Base-by-base conservation (phyloP, 2,329 filamentous ascomycete species). In the Aureobasidium sp. region DNA sequence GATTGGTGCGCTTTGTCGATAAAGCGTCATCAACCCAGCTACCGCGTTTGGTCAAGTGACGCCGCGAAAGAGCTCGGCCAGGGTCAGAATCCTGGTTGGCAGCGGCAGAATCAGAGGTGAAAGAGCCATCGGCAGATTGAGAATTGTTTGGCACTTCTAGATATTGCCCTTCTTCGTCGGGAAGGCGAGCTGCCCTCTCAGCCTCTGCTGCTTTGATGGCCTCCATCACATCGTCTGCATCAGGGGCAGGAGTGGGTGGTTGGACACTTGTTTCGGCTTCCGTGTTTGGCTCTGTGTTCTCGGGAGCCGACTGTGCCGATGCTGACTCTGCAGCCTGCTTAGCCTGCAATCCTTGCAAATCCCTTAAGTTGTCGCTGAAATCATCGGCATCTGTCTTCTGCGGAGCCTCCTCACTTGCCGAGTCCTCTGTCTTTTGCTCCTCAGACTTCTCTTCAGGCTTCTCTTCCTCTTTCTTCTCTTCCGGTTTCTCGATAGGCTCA, bases 1-100 rank as follows among this genome's bases (percentile, higher is more conserved):
- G 57, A 13, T 43, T 44, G 3, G 43, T 50, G 26, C 26, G 56
- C 20, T 59, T 48, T n/a, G 4, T 24, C 27, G 17, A 12, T 8
- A 51, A 1, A 0, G 57, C 46, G 1, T 5, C 12, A 26, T 61
- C 43, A 12, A 43, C 52, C 34, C 37, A 61, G 36, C 34, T 26
- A 20, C 52, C 47, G n/a, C 57, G 57, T 10, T 47, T 46, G 24
- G 37, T 52, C 24, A 61, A 29, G 37, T 61, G 57, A 15, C 57
- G 57, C 9, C 57, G 57, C 1, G 57, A 61, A 3, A 61, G 46
- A 13, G 43, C 20, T 46, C 43, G 20, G 7, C 43, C 43, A 15
- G 43, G 10, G 2, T 44, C 43, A 44, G 43, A 26, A 24, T 26
- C 20, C 26, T 44, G 20, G 8, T 20, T 24, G 29, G 29, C 17